Evolutionary conservation across 805 yeast genomes (phyloP).

Genomic region (Ogataea pignaliae): DNA sequence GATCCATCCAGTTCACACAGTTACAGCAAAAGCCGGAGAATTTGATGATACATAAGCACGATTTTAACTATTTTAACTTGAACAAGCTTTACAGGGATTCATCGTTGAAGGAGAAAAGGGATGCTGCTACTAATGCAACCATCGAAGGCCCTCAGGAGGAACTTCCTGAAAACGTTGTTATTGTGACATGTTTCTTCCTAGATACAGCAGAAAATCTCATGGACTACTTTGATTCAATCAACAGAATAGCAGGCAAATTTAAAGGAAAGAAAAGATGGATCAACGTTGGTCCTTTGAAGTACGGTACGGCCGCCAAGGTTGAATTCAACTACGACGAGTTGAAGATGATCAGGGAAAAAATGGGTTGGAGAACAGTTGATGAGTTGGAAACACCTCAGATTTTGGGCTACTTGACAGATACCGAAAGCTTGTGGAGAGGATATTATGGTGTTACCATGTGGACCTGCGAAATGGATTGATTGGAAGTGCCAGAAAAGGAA

Average conservation of each 20-base stretch:
- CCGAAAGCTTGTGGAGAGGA: slow-evolving; percentile 69
- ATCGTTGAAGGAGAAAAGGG: no score
- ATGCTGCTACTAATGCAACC: not conserved
- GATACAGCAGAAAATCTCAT: slow-evolving; percentile 90
- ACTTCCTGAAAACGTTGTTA: slow-evolving; percentile 41
- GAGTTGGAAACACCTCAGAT: slow-evolving; percentile 31
- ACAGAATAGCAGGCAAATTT: slow-evolving; percentile 31
- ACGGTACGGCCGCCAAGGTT: slow-evolving; percentile 78
- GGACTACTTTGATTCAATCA: slow-evolving; percentile 67
- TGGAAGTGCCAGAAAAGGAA: no score
- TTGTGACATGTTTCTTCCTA: slow-evolving; percentile 71
- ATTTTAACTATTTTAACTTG: slow-evolving; percentile 54
- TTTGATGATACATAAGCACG: slow-evolving; percentile 48
- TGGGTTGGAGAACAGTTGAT: slow-evolving; percentile 60
- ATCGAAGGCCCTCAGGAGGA: not conserved
- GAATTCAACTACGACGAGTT: slow-evolving; percentile 76
- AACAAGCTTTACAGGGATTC: slow-evolving; percentile 12
- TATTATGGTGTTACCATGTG: slow-evolving; percentile 64
- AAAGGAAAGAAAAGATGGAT: slow-evolving; percentile 61
- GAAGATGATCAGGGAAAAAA: slow-evolving; percentile 38
- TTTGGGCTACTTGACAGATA: slow-evolving; percentile 65
- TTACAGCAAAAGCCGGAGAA: slow-evolving; percentile 39
- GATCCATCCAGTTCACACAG: slow-evolving; percentile 34
- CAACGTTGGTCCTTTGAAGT: slow-evolving; percentile 87
- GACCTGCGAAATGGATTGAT: slow-evolving; percentile 32